Percentiles rank a stretch among this genome's conserved stretches.
These are phyloP conservation scores for Pichiaceae sp. DNA, from an alignment of 1,139 yeast species.

Conservation along the genomic window DNA sequence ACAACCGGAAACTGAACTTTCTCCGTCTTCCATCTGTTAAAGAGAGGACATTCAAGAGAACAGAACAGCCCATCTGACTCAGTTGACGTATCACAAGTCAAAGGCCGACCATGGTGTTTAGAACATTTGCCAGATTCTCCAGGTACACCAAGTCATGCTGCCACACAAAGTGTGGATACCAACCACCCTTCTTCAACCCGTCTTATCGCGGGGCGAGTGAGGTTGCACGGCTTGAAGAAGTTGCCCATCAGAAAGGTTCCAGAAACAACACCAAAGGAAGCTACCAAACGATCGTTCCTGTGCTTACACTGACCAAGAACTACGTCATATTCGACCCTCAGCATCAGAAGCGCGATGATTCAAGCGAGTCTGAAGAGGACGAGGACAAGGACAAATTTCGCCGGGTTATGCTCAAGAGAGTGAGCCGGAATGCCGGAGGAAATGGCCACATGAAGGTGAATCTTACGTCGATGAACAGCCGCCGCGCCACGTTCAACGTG, in stretches of 20 bases:
- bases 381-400: background rate
- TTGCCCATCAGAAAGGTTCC: slow-evolving; percentile 11
- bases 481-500: slow-evolving; percentile 16
- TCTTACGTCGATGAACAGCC: slow-evolving; percentile 12
- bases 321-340: slow-evolving; percentile 20
- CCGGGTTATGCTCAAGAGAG: slow-evolving; percentile 15
- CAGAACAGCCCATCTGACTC: too few species aligned
- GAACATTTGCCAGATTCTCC: slow-evolving; percentile 14
- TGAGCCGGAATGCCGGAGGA: slow-evolving; percentile 15
- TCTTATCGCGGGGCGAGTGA: slow-evolving; percentile 21
- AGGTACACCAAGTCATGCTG: slow-evolving; percentile 10
- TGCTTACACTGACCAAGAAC: slow-evolving; percentile 18
- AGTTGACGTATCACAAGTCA: too few species aligned
- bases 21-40: too few species aligned
- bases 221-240: slow-evolving; percentile 17
- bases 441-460: slow-evolving; percentile 21
- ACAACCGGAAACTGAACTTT: too few species aligned
- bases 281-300: slow-evolving; percentile 15
- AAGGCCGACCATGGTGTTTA: slow-evolving; percentile 13
- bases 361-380: slow-evolving; percentile 1
- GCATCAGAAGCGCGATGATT: slow-evolving; percentile 8
- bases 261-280: slow-evolving; percentile 13
- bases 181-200: slow-evolving; percentile 25
- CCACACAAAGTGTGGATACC: slow-evolving; percentile 6
- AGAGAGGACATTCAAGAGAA: too few species aligned